Base-by-base conservation (phyloP, 2,329 filamentous ascomycete genomes). In the Emmonsia crescens region DNA sequence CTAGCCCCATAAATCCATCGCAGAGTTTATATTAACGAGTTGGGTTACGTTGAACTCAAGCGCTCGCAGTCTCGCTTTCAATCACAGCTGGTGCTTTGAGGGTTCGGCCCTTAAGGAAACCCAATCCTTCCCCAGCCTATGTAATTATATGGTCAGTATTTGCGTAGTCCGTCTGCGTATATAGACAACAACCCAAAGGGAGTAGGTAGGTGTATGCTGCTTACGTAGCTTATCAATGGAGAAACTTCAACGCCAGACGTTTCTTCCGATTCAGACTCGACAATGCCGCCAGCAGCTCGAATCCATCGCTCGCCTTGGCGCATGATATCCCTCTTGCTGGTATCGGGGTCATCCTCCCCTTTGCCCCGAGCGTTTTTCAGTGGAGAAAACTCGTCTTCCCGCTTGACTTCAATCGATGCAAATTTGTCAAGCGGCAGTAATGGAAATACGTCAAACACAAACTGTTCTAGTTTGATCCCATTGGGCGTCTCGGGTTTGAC, bases 391-490 rank as follows among this genome's bases (percentile, higher is more conserved):
- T 99, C 94, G 68, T 99, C 94, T 79, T 96, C 92, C 64, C 94
- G 90, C 76, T 87, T 90, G 59, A 99, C 94, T 78, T 99, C 94
- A 79, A 97, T 88, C 76, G 87, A 96, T 29, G 92, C 94, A 72
- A 99, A 99, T 78, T 95, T 91, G 67, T 87, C 83, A 66, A 99
- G 85, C 21, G 87, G 79, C 59, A 96, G 81, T 80, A 93, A 83
- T 64, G 93, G 92, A 82, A 99, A 99, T 72, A 96, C 94, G 74
- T 99, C 94, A 73, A 99, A 99, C 64, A 99, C 92, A 70, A 97
- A 99, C 77, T 97, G 94, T 82, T 99, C 94, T 46, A 99, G 85
- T 82, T 99, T 99, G 83, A 99, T 92, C 68, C 94, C 94, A 73
- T 99, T 99, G 66, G 94, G 91, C 79, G 91, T 94, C 75, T 91